Evolutionary conservation across 2,329 filamentous ascomycete genomes (phyloP).

Genomic region (Colletotrichum aenigma): DNA sequence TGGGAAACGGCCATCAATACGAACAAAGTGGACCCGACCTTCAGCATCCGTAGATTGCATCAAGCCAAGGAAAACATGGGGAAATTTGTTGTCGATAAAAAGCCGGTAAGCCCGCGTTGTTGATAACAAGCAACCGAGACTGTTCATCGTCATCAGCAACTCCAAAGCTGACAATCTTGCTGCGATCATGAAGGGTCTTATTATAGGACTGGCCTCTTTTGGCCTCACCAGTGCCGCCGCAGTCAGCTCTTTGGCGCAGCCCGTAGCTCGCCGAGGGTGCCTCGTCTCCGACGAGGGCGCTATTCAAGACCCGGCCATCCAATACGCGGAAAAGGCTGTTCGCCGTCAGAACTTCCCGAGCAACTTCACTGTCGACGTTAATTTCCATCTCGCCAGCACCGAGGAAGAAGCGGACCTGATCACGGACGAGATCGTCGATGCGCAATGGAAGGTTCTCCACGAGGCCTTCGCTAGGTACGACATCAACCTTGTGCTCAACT

Average conservation of each 20-base stretch:
- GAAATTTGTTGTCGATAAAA: not conserved
- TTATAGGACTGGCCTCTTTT: not conserved
- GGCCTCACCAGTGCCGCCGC: not conserved
- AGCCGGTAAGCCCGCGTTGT: not conserved
- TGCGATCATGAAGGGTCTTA: not conserved
- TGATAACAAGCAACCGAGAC: not conserved
- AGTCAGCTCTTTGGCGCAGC: not conserved
- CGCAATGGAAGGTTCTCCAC: conserved; percentile 24
- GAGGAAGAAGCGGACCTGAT: conserved; percentile 22
- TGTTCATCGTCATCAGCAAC: not conserved
- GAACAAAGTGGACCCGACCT: conserved; percentile 4
- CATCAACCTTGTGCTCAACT: conserved; percentile 27
- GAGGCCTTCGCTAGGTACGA: conserved; percentile 22
- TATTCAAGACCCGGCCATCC: not conserved
- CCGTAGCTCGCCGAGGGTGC: not conserved
- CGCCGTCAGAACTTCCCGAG: conserved; percentile 17
- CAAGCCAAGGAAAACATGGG: not conserved
- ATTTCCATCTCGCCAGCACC: conserved; percentile 30
- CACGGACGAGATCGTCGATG: conserved; percentile 20
- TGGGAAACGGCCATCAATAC: conserved; percentile 1
- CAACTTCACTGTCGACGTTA: conserved; percentile 26
- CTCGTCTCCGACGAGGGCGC: conserved; percentile 12
- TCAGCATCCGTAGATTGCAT: not conserved
- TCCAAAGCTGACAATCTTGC: not conserved
- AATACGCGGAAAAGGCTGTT: not conserved